phyloP scores from a whole-genome alignment of 805 yeast genomes.

The Lachancea dasiensis region DNA sequence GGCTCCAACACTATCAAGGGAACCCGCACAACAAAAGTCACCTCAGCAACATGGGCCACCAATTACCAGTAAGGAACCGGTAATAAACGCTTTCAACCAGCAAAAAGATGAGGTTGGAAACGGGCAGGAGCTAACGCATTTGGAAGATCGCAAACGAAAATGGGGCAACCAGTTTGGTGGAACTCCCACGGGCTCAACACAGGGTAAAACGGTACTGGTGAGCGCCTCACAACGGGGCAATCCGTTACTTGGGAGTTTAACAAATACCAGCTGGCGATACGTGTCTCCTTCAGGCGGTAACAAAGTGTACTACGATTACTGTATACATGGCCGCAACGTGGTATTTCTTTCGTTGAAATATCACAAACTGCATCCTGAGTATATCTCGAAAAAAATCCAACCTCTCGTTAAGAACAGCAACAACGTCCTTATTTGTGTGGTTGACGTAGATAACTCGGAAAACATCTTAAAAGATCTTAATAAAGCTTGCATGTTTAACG shows the following conservation, averaged over 20 bases:
- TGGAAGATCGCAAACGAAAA: conserved; percentile 7
- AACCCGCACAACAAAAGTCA: neutral
- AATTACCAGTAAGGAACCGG: conserved; percentile 1
- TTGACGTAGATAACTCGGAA: conserved; percentile 58
- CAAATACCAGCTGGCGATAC: conserved; percentile 50
- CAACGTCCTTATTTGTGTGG: conserved; percentile 54
- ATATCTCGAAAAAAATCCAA: conserved; percentile 53
- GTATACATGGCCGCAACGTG: conserved; percentile 50
- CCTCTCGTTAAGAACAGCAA: conserved; percentile 37
- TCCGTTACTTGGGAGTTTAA: conserved; percentile 54
- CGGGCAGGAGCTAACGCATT: neutral
- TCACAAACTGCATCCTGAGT: conserved; percentile 72
- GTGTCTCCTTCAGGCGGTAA: conserved; percentile 31
- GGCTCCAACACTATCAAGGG: neutral
- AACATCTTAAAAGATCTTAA: conserved; percentile 37
- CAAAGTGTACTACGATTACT: conserved; percentile 54
- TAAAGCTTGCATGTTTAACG: conserved; percentile 36
- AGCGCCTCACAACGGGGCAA: conserved; percentile 67
- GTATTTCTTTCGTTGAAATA: conserved; percentile 63
- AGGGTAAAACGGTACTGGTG: conserved; percentile 42
- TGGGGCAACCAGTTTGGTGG: neutral
- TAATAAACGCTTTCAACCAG: conserved; percentile 12
- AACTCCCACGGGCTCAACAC: neutral
- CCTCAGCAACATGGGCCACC: neutral
- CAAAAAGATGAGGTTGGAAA: conserved; percentile 5